Evolutionary conservation across 2,329 filamentous ascomycete genomes (phyloP).

Genomic region (Microsporum audouinii): DNA sequence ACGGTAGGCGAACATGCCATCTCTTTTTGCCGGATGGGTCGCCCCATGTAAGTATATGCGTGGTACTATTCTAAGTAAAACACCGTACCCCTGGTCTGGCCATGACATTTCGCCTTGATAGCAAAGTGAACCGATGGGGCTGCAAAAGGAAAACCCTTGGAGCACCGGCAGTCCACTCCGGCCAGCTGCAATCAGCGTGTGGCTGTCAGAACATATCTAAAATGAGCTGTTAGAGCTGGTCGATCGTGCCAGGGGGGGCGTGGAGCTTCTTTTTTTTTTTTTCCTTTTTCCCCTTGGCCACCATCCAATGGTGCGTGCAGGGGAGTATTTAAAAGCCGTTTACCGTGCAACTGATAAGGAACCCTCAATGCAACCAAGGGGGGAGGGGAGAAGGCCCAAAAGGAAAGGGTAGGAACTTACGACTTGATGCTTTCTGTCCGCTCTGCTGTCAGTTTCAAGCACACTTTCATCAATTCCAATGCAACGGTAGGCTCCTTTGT

Average conservation of each 20-base stretch:
- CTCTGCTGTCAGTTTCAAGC: slow-evolving; percentile 89
- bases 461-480: slow-evolving; percentile 70
- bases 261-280: not conserved
- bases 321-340: not conserved
- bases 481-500: slow-evolving; percentile 63
- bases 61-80: not conserved
- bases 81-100: not conserved
- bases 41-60: too few relatives aligned
- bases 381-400: not conserved
- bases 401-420: slow-evolving; percentile 28
- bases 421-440: slow-evolving; percentile 64
- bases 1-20: not conserved
- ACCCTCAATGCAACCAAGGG: not conserved
- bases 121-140: slow-evolving; percentile 3
- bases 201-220: slow-evolving; percentile 12
- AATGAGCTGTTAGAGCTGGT: slow-evolving; percentile 1
- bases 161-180: not conserved
- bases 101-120: not conserved
- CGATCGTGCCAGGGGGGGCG: not conserved
- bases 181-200: slow-evolving; percentile 6
- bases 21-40: too few relatives aligned
- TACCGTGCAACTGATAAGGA: not conserved
- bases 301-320: not conserved
- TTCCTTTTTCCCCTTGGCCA: not conserved
- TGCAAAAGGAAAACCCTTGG: not conserved